Percentiles rank a stretch among this genome's conserved stretches.
These are phyloP conservation scores for Coemansia sp. DNA, from an alignment of 192 early-diverging fungal genomes.

Conservation along the genomic window DNA sequence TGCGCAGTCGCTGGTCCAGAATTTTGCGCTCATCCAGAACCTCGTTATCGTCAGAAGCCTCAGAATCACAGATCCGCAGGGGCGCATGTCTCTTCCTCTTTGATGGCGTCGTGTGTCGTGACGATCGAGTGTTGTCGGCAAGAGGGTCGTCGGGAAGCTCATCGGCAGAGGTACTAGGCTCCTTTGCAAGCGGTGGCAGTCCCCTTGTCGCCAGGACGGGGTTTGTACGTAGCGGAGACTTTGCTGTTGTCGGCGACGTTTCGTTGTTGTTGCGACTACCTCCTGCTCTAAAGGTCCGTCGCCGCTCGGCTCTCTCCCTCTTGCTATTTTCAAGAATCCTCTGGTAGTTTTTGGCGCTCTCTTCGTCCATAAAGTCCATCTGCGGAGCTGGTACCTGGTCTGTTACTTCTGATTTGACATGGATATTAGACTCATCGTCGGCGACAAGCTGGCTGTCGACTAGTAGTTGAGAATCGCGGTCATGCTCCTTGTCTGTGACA, in stretches of 20 bases:
- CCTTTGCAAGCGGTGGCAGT: not conserved
- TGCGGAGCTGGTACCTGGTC: not conserved
- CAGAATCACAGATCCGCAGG: slow-evolving; percentile 29
- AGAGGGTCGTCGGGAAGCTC: slow-evolving; percentile 34
- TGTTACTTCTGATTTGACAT: not conserved
- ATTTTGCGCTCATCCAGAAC: slow-evolving; percentile 20
- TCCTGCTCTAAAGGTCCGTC: not conserved
- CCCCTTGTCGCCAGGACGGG: not conserved
- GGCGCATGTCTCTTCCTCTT: not conserved
- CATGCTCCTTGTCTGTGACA: not conserved
- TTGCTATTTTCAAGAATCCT: slow-evolving; percentile 17
- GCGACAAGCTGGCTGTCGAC: not conserved
- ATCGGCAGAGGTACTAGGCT: slow-evolving; percentile 3
- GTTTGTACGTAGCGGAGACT: not conserved
- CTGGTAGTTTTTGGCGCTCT: slow-evolving; percentile 44
- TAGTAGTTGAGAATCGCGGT: not conserved
- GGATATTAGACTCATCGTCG: not conserved
- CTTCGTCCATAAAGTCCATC: slow-evolving; percentile 48
- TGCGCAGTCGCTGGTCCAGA: slow-evolving; percentile 30
- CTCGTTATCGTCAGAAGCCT: slow-evolving; percentile 22
- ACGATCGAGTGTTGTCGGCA: not conserved
- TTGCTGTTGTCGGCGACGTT: not conserved
- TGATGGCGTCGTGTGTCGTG: not conserved
- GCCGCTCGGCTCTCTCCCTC: not conserved
- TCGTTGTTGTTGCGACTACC: not conserved